A percentile compares a stretch with the other conserved stretches of the same genome.
phyloP scores from a whole-genome alignment of 1,284 basidiomycete genomes.

The Fomitopsis pinicola region DNA sequence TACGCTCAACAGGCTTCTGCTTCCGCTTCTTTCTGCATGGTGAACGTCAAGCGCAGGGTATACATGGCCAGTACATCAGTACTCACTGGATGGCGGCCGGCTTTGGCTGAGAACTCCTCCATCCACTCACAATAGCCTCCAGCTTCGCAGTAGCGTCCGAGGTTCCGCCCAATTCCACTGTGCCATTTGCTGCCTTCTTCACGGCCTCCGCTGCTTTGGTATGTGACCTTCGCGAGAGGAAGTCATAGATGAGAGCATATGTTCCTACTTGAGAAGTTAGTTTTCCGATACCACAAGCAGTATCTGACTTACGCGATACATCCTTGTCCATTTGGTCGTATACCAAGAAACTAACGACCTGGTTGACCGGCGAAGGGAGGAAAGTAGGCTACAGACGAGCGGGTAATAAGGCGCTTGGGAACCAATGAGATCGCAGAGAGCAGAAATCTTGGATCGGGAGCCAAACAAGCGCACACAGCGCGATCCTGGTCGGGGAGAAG shows the following conservation, averaged over 20 bases:
- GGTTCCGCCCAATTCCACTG: conserved; percentile 54
- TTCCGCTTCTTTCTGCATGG: not conserved
- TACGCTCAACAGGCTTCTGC: conserved; percentile 11
- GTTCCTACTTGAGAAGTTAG: conserved; percentile 41
- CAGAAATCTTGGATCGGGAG: not conserved
- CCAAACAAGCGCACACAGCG: conserved; percentile 8
- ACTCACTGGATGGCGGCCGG: conserved; percentile 18
- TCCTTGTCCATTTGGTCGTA: conserved; percentile 13
- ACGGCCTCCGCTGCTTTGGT: conserved; percentile 57
- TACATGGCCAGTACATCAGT: not conserved
- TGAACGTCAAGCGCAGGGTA: not conserved
- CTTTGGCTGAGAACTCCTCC: conserved; percentile 41
- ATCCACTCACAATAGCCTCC: conserved; percentile 58
- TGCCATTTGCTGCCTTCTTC: conserved; percentile 51
- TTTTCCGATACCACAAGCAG: not conserved
- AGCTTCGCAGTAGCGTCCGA: conserved; percentile 45
- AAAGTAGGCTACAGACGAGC: not conserved
- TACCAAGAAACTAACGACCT: not conserved
- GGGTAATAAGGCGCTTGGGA: not conserved
- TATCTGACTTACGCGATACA: conserved; percentile 20
- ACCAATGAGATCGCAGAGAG: not conserved
- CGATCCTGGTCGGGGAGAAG: not conserved
- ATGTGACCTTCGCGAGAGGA: conserved; percentile 59
- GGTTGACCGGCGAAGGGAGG: not conserved
- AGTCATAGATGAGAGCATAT: conserved; percentile 70